phyloP scores from a whole-genome alignment of 768 basidiomycete genomes.

The Mycena amicta region DNA sequence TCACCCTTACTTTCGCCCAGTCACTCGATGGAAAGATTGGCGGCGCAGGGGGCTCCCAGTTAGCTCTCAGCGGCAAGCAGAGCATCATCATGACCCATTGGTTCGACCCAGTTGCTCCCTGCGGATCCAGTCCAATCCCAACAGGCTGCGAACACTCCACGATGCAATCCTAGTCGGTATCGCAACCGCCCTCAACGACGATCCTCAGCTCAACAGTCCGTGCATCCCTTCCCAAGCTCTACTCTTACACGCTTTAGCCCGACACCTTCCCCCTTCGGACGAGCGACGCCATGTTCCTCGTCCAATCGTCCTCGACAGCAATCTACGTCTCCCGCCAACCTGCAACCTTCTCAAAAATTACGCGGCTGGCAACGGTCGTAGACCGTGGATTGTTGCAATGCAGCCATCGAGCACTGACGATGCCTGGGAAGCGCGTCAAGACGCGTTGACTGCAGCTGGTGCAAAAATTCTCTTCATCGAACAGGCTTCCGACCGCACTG shows the following conservation, averaged over 20 bases:
- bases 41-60: slow-evolving; percentile 68
- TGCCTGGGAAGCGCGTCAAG: slow-evolving; percentile 37
- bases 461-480: slow-evolving; percentile 56
- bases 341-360: slow-evolving; percentile 77
- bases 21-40: slow-evolving; percentile 90
- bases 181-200: slow-evolving; percentile 86
- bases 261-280: slow-evolving; percentile 50
- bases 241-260: slow-evolving; percentile 39
- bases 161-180: slow-evolving; percentile 92
- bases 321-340: slow-evolving; percentile 62
- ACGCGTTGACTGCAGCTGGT: slow-evolving; percentile 62
- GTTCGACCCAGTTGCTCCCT: slow-evolving; percentile 42
- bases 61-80: slow-evolving; percentile 81
- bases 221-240: slow-evolving; percentile 3
- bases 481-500: slow-evolving; percentile 36
- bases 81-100: slow-evolving; percentile 95
- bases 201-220: slow-evolving; percentile 93
- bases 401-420: slow-evolving; percentile 14
- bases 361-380: slow-evolving; percentile 55
- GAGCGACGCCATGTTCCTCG: slow-evolving; percentile 56
- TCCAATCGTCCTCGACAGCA: slow-evolving; percentile 83
- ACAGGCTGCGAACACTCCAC: slow-evolving; percentile 89
- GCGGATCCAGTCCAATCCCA: not conserved
- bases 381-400: slow-evolving; percentile 68
- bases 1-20: slow-evolving; percentile 87